These are phyloP conservation scores for Rhodotorula sp. DNA, from an alignment of 1,284 basidiomycete species.

Conservation along the genomic window DNA sequence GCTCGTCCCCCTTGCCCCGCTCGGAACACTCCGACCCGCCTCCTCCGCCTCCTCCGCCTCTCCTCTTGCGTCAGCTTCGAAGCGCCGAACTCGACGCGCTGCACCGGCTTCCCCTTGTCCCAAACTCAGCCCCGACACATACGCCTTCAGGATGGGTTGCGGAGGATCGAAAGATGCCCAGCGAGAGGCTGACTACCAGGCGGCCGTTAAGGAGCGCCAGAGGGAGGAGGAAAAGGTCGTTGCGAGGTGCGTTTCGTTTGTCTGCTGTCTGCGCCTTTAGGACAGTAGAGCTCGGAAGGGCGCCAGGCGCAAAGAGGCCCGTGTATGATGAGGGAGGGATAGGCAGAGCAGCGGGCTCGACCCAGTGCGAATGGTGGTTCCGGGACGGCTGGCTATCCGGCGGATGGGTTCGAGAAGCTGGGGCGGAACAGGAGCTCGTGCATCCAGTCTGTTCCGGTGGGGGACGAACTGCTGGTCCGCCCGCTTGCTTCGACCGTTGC, in stretches of 20 bases:
- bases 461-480: too few relatives aligned
- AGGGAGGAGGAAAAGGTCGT: slow-evolving; percentile 33
- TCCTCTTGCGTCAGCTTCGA: background rate
- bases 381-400: too few relatives aligned
- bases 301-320: background rate
- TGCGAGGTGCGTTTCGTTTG: slow-evolving; percentile 21
- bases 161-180: slow-evolving; percentile 36
- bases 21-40: background rate
- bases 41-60: background rate
- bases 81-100: too few relatives aligned
- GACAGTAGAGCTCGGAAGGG: too few relatives aligned
- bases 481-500: background rate
- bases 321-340: background rate
- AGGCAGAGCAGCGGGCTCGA: background rate
- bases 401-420: too few relatives aligned
- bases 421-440: too few relatives aligned
- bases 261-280: accelerated
- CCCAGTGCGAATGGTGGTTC: too few relatives aligned
- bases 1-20: background rate
- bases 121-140: background rate
- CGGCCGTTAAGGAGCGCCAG: slow-evolving; percentile 23
- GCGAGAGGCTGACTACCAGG: slow-evolving; percentile 33
- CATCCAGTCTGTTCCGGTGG: too few relatives aligned
- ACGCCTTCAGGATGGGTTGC: slow-evolving; percentile 29
- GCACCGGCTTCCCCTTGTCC: too few relatives aligned